phyloP scores from a whole-genome alignment of 2,329 filamentous ascomycete species.

The Albophoma yamanashiensis region DNA sequence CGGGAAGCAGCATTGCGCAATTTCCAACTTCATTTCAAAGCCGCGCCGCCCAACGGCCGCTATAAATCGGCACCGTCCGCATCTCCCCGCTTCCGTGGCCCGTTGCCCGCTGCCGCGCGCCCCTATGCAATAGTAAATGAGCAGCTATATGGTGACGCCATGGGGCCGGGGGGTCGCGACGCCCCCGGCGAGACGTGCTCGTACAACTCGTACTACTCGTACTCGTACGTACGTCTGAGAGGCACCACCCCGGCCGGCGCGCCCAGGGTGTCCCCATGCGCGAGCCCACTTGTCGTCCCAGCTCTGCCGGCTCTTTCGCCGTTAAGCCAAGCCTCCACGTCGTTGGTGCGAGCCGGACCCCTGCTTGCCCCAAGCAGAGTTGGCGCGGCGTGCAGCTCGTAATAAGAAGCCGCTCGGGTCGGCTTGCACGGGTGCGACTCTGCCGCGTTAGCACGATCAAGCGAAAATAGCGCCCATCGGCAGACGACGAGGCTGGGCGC shows the following conservation, averaged over 20 bases:
- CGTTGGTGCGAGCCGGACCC: background rate
- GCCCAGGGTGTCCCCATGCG: background rate
- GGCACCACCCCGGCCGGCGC: background rate
- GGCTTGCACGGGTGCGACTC: background rate
- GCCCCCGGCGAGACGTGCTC: background rate
- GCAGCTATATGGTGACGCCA: constrained; percentile 9
- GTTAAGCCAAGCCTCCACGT: background rate
- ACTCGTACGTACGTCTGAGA: too few relatives aligned
- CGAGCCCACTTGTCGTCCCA: background rate
- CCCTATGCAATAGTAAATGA: background rate
- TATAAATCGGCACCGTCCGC: background rate
- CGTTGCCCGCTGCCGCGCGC: background rate
- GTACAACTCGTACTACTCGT: too few relatives aligned
- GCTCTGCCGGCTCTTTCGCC: background rate
- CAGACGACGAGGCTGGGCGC: background rate
- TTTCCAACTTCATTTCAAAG: too few relatives aligned
- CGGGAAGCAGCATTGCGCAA: background rate
- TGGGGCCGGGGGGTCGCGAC: constrained; percentile 9
- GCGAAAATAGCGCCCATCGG: background rate
- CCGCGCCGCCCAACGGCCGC: background rate
- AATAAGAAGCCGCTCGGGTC: background rate
- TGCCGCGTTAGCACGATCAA: background rate
- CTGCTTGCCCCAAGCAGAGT: too few relatives aligned
- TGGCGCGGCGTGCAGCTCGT: background rate
- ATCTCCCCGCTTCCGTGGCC: background rate